Evolutionary conservation across 169 alveolate genomes (phyloP).

Genomic region (Eimeria acervulina): DNA sequence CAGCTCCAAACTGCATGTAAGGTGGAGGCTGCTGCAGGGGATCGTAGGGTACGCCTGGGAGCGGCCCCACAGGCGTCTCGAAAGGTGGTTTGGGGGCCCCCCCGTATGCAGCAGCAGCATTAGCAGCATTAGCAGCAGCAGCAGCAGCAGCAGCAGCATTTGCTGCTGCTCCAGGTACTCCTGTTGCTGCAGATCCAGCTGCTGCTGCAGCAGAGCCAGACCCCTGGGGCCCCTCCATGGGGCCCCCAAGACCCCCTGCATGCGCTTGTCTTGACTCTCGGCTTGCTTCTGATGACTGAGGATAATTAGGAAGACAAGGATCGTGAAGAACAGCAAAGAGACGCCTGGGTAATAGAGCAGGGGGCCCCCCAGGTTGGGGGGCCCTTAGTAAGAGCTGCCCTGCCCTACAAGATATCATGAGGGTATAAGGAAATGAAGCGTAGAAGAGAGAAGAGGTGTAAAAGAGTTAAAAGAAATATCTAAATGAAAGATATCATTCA

Average conservation of each 20-base stretch:
- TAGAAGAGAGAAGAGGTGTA: neutral
- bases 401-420: constrained; percentile 3
- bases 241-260: constrained; percentile 1
- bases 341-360: neutral
- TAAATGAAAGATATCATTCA: too few relatives aligned
- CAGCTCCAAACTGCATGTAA: too few relatives aligned
- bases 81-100: neutral
- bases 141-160: neutral
- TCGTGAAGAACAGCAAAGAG: constrained; percentile 25
- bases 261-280: neutral
- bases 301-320: neutral
- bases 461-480: neutral
- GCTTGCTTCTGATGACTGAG: neutral
- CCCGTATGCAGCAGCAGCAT: neutral
- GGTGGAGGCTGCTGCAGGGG: neutral
- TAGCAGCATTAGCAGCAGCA: too few relatives aligned
- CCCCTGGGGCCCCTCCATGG: neutral
- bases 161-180: neutral
- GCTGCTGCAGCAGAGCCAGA: neutral
- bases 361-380: constrained; percentile 20
- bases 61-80: constrained; percentile 43
- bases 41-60: neutral
- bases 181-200: too few relatives aligned
- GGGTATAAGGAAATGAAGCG: neutral
- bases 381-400: constrained; percentile 42